Percentiles rank a stretch among this genome's conserved stretches.
These are phyloP conservation scores for Mangifera indica DNA, from an alignment of 345 rosid genomes.

Conservation along the genomic window DNA sequence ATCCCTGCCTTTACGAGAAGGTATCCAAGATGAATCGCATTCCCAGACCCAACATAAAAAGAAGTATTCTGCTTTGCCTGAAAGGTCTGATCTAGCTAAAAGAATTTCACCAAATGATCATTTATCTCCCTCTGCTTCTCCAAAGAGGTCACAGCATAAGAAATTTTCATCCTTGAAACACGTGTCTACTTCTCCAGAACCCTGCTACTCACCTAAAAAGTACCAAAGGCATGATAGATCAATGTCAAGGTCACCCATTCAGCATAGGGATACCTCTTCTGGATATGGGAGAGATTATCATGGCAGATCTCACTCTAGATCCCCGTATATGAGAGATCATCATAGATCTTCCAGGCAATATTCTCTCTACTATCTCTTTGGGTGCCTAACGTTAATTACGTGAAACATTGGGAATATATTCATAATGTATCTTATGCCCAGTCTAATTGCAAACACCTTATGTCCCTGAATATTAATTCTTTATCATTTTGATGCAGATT, in stretches of 20 bases:
- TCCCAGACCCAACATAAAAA: neutral
- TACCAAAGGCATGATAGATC: conserved; percentile 7
- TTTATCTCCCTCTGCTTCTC: conserved; percentile 11
- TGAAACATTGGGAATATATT: neutral
- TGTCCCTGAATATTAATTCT: neutral
- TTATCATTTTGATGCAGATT: neutral
- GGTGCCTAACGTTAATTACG: neutral
- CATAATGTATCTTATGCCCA: neutral
- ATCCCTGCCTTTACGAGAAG: conserved; percentile 7
- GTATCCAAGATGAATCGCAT: neutral
- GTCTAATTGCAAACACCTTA: neutral
- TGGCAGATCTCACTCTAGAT: conserved; percentile 24
- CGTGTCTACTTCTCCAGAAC: conserved; percentile 11
- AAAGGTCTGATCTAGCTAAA: conserved; percentile 19
- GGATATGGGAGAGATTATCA: conserved; percentile 15
- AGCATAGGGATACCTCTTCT: conserved; percentile 18
- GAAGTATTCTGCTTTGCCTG: conserved; percentile 16
- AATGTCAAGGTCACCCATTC: conserved; percentile 21
- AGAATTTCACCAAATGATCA: neutral
- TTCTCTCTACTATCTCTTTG: neutral
- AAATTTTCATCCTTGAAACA: conserved; percentile 17
- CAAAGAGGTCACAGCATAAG: conserved; percentile 9
- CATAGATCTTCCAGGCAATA: conserved; percentile 20
- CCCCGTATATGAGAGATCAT: conserved; percentile 19
- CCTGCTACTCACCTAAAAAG: conserved; percentile 13